Evolutionary conservation across 768 basidiomycete genomes (phyloP), one percentile per base, ranked within the genome.

Genomic region (Tubosaeta sp.): DNA sequence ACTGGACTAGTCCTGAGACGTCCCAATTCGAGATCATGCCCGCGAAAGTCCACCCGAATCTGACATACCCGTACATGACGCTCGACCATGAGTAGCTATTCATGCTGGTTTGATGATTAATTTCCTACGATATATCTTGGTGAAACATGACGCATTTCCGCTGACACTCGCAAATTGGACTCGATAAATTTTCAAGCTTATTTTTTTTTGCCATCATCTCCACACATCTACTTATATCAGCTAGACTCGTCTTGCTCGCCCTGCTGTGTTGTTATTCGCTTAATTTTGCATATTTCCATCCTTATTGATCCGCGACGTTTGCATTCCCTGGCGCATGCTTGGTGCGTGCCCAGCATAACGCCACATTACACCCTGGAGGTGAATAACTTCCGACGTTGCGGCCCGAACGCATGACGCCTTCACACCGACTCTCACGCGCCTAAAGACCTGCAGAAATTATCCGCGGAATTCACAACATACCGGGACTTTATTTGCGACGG

Each of bases 1-100:
- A 73, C 48, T 69, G 75, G 19, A 75, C 76, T 32, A 84, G 81
- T 61, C 76, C 83, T 51, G 84, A 88, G 58, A 73, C 71, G 13
- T 80, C 82, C 14, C 82, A 84, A 59, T 86, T 85, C 59, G 86
- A 87, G 68, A 76, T 84, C 32, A 76, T 85, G 27, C 74, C 59
- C 19, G 83, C 35, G 76, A 76, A 67, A 69, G 70, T 58, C 64
- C 67, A 54, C 51, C 58, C 57, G 56, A 72, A 63, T 58, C 72
- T 84, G 54, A 71, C 76, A 53, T 83, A 83, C 62, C 83, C 84
- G 19, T 83, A 83, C 60, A 73, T 78, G 65, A 70, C 67, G 24
- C 63, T 79, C 49, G 79, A 82, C 59, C 74, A 78, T 48, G 66
- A 70, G 46, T 61, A 65, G 46, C 35, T 34, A 30, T 47, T 52